Conservation (phyloP, 139 green algal genomes). For the Eudorina sp. region DNA sequence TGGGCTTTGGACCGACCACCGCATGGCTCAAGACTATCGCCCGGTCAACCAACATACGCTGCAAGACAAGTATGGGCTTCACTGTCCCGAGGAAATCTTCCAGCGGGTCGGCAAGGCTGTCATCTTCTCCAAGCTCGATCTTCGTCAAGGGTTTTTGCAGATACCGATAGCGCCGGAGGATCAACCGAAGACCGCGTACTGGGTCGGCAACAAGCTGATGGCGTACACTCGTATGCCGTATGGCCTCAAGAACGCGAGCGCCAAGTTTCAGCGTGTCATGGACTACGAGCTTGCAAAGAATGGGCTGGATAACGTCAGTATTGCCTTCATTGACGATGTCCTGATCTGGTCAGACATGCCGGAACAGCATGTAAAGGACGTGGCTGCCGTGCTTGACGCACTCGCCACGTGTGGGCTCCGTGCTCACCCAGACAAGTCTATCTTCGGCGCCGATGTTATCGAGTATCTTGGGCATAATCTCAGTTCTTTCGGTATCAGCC, state of each 20-base stretch:
- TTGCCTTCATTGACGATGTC: constrained; percentile 57
- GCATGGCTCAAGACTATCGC: too few species aligned
- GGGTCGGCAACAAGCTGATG: constrained; percentile 21
- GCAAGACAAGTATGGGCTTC: too few species aligned
- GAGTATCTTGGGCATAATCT: too few species aligned
- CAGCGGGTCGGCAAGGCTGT: too few species aligned
- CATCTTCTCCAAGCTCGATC: constrained; percentile 60
- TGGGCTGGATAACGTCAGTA: not conserved
- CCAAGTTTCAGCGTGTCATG: constrained; percentile 43
- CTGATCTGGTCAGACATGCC: constrained; percentile 16
- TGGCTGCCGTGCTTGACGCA: constrained; percentile 18
- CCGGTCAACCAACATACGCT: too few species aligned
- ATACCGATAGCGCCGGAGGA: constrained; percentile 33
- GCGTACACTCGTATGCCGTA: constrained; percentile 43
- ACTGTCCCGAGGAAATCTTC: too few species aligned
- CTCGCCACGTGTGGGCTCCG: constrained; percentile 25
- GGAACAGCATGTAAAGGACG: constrained; percentile 44
- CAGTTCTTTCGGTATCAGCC: too few species aligned
- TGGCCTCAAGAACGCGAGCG: constrained; percentile 41
- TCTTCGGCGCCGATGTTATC: constrained; percentile 40
- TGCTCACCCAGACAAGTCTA: constrained; percentile 51
- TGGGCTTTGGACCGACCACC: too few species aligned
- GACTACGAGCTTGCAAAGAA: constrained; percentile 35
- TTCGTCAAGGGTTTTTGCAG: constrained; percentile 54
- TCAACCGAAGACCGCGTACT: too few species aligned